Base-by-base conservation (phyloP, 2,329 filamentous ascomycete species). In the Alternaria triticina region DNA sequence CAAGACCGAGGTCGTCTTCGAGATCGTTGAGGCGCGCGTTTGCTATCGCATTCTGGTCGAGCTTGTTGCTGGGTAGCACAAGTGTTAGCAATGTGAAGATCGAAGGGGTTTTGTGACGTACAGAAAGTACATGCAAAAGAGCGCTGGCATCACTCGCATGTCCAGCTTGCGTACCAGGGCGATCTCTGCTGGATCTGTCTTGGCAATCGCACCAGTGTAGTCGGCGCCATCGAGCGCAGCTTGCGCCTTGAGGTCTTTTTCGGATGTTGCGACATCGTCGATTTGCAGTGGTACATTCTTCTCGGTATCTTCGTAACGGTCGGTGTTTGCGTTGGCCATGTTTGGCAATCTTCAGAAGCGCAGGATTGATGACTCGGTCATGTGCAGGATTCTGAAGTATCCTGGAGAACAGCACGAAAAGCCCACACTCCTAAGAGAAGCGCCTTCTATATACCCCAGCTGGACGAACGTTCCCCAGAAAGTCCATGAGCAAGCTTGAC, bases 1-100 rank as follows among this genome's bases (percentile, higher is more conserved):
- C 50, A 57, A 79, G 67, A 4, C 65, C 33, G 8, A 74, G 59
- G 4, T 71, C 66, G 12, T 63, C 65, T 15, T 66, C 68, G 13
- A 77, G 60, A 17, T 74, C 71, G 54, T 78, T 74, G 33, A 82
- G 75, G 17, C 74, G 75, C 55, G 71, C 81, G 83, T 87, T 89
- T 22, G 88, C 87, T 60, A 91, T 89, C 74, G 90, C 89, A 75
- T 89, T 89, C 13, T 87, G 83, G 69, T 90, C 88, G 28, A 89
- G 83, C 46, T 74, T 78, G 59, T 79, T 80, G 47, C 70, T 72
- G 28, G 15, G 15, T 33, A 28, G 10, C 44, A 3, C 15, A 17
- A 11, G 15, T 22, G 30, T 27, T 33, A 52, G 27, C 43, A n/a
- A 13, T 12, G 5, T 40, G 33, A n/a, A 43, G 11, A 40, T 46